Conservation (phyloP, 371 early-diverging fungal genomes). For the Lichtheimia ornata region DNA sequence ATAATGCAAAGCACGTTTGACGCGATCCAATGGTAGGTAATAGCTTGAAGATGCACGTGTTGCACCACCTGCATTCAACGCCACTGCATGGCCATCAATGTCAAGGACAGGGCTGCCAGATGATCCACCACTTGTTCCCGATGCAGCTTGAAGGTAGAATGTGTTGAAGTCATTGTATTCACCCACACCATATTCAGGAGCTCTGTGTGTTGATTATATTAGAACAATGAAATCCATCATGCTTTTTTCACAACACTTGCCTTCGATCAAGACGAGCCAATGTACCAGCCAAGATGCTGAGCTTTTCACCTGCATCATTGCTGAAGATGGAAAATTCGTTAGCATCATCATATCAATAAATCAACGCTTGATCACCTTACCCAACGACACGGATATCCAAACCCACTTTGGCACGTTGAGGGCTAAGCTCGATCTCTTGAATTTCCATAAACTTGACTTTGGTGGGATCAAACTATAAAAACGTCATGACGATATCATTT, state of each 20-base stretch:
- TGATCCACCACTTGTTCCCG: slow-evolving; percentile 69
- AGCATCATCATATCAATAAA: neutral
- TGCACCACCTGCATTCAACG: slow-evolving; percentile 67
- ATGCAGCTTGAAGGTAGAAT: slow-evolving; percentile 71
- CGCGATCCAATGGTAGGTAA: slow-evolving; percentile 63
- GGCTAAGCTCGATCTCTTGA: slow-evolving; percentile 69
- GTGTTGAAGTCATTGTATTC: slow-evolving; percentile 75
- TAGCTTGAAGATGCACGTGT: slow-evolving; percentile 58
- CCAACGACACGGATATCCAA: slow-evolving; percentile 84
- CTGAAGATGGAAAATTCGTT: slow-evolving; percentile 4
- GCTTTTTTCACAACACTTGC: slow-evolving; percentile 6
- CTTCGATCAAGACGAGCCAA: slow-evolving; percentile 77
- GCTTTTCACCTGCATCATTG: slow-evolving; percentile 29
- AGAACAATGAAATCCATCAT: no score
- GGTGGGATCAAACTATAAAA: slow-evolving; percentile 66
- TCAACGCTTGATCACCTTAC: slow-evolving; percentile 11
- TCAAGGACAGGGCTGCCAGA: slow-evolving; percentile 70
- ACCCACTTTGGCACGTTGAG: slow-evolving; percentile 77
- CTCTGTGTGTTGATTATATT: slow-evolving; percentile 21
- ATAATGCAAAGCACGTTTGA: slow-evolving; percentile 63
- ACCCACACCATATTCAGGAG: slow-evolving; percentile 73
- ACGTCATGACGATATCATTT: neutral
- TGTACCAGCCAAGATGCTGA: slow-evolving; percentile 61
- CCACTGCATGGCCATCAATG: slow-evolving; percentile 69
- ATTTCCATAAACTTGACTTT: slow-evolving; percentile 78